phyloP scores from a whole-genome alignment of 257 asterid genomes.

The Przewalskia tangutica region DNA sequence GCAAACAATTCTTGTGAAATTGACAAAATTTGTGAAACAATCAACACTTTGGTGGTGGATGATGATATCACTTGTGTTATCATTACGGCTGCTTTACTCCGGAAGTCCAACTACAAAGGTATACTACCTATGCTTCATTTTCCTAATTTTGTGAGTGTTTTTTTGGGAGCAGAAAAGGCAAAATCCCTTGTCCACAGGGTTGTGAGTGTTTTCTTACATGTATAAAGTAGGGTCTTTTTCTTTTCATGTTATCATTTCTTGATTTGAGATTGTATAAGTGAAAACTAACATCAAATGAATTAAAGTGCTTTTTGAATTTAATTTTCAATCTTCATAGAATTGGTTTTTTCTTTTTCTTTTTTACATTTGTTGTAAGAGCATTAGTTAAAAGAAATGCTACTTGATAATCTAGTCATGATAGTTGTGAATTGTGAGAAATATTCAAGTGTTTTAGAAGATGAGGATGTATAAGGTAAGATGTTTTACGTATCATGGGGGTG shows the following conservation, averaged over 20 bases:
- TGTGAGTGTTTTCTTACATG: neutral
- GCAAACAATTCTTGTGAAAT: neutral
- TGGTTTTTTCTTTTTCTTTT: neutral
- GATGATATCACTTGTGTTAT: conserved; percentile 44
- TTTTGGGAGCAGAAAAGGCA: too few relatives aligned
- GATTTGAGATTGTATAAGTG: neutral
- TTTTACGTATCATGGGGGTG: neutral
- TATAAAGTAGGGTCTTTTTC: neutral
- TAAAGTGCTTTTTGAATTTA: neutral
- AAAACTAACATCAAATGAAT: neutral
- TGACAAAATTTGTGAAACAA: neutral
- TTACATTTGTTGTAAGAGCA: neutral
- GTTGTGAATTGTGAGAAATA: neutral
- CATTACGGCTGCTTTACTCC: conserved; percentile 41
- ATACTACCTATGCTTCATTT: neutral
- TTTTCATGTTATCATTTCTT: neutral
- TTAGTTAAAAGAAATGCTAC: neutral
- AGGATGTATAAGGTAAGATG: neutral
- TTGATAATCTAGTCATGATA: neutral
- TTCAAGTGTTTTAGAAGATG: neutral
- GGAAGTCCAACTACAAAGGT: conserved; percentile 35
- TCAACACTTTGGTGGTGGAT: conserved; percentile 45
- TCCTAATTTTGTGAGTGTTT: neutral
- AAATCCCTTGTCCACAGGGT: too few relatives aligned
- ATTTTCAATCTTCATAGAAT: neutral